Conservation (phyloP, 352 stramenopile genomes). For the Phytophthora boehmeriae region DNA sequence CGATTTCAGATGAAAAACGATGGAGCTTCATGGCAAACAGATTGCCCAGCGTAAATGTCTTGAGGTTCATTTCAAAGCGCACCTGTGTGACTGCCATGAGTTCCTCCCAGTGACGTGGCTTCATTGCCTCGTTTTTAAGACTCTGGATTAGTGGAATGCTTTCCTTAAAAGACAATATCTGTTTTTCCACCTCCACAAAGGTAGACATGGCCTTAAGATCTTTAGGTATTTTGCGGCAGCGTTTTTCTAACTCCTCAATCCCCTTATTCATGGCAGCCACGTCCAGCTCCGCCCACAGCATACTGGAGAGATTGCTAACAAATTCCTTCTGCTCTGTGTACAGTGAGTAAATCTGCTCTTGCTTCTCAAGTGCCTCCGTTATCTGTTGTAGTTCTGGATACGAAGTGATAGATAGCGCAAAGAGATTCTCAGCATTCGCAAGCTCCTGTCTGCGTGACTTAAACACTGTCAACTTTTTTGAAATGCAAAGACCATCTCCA, state of each 20-base stretch:
- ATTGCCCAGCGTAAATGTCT: slow-evolving; percentile 92
- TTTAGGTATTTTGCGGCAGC: slow-evolving; percentile 91
- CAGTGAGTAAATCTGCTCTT: slow-evolving; percentile 90
- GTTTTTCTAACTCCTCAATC: slow-evolving; percentile 93
- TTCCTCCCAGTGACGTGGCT: slow-evolving; percentile 91
- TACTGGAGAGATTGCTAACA: slow-evolving; percentile 85
- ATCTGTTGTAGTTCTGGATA: slow-evolving; percentile 92
- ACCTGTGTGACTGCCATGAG: slow-evolving; percentile 91
- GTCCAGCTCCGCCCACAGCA: slow-evolving; percentile 94
- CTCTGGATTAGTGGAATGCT: slow-evolving; percentile 94
- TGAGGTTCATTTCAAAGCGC: slow-evolving; percentile 93
- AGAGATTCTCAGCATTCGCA: slow-evolving; percentile 94
- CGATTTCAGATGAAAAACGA: slow-evolving; percentile 89
- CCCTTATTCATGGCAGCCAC: slow-evolving; percentile 91
- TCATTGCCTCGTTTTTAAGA: slow-evolving; percentile 95
- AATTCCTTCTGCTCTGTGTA: slow-evolving; percentile 96
- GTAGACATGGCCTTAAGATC: slow-evolving; percentile 91
- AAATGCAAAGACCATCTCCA: slow-evolving; percentile 90
- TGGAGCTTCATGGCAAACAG: slow-evolving; percentile 94
- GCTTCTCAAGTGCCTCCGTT: slow-evolving; percentile 84
- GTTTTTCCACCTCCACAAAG: slow-evolving; percentile 91
- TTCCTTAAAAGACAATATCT: slow-evolving; percentile 94
- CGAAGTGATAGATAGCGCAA: slow-evolving; percentile 90
- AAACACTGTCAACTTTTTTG: slow-evolving; percentile 79
- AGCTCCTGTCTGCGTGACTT: slow-evolving; percentile 88